Conservation (phyloP, 306 rosid species). For the Ceratonia siliqua region DNA sequence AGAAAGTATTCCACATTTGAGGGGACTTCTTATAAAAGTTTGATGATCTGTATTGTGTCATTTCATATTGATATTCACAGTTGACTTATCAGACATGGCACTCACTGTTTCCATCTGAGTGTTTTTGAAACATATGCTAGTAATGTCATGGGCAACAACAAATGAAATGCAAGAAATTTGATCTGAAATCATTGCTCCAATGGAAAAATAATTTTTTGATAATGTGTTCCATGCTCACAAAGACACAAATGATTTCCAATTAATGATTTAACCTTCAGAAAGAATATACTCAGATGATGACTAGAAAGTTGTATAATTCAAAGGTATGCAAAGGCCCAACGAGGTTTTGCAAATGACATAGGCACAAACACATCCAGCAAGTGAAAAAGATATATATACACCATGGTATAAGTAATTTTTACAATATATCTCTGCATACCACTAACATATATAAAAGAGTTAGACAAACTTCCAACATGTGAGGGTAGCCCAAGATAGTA, state of each 20-base stretch:
- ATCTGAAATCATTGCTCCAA: not conserved
- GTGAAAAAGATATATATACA: not conserved
- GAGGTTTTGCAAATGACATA: not conserved
- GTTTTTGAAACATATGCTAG: not conserved
- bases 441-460: not conserved
- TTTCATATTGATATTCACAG: not conserved
- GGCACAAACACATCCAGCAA: not conserved
- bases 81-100: not conserved
- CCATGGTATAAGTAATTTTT: not conserved
- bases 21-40: not conserved
- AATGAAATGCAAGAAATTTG: not conserved
- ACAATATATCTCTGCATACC: not conserved
- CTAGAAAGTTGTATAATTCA: not conserved
- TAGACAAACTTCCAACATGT: not conserved
- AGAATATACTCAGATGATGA: not conserved
- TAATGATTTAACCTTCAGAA: not conserved
- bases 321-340: not conserved
- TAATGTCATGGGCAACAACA: not conserved
- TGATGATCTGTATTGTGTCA: not conserved
- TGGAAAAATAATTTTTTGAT: not conserved
- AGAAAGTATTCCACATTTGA: conserved; percentile 1
- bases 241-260: not conserved
- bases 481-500: not conserved
- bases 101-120: not conserved
- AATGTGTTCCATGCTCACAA: not conserved